Evolutionary conservation across 2,329 filamentous ascomycete genomes (phyloP).

Genomic region (Pseudocercospora fuligena): DNA sequence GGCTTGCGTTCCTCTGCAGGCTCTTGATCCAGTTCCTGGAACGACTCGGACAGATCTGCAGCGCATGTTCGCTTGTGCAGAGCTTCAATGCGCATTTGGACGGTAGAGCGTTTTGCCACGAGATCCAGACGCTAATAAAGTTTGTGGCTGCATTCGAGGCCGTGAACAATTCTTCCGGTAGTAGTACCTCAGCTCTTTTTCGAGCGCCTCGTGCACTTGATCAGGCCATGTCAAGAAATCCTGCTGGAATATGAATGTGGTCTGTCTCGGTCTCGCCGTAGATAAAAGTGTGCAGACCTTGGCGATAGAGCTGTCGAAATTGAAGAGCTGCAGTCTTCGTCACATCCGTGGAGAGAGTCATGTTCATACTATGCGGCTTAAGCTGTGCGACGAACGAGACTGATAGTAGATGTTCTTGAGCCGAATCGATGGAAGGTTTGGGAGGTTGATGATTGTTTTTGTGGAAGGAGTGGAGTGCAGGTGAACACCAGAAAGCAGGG

Average conservation of each 20-base stretch:
- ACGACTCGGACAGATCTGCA: neutral
- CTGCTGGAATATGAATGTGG: neutral
- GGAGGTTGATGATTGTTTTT: no score
- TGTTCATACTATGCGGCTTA: no score
- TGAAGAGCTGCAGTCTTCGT: no score
- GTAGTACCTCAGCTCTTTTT: neutral
- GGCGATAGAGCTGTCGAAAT: neutral
- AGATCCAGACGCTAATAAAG: slow-evolving; percentile 18
- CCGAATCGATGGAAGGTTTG: no score
- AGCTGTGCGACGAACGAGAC: no score
- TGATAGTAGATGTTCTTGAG: no score
- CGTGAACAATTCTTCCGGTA: neutral
- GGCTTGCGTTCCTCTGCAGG: neutral
- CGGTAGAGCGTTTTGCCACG: slow-evolving; percentile 14
- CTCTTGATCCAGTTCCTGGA: neutral
- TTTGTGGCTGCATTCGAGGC: slow-evolving; percentile 15
- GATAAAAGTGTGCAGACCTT: neutral
- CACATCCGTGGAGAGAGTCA: no score
- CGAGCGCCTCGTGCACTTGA: neutral
- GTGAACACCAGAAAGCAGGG: neutral
- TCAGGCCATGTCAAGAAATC: neutral
- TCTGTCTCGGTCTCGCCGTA: neutral
- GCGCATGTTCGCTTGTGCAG: slow-evolving; percentile 9
- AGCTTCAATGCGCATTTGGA: slow-evolving; percentile 9
- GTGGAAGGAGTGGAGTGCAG: neutral